Conservation (phyloP, 2,329 filamentous ascomycete genomes). For the Hypoxylon sp. region DNA sequence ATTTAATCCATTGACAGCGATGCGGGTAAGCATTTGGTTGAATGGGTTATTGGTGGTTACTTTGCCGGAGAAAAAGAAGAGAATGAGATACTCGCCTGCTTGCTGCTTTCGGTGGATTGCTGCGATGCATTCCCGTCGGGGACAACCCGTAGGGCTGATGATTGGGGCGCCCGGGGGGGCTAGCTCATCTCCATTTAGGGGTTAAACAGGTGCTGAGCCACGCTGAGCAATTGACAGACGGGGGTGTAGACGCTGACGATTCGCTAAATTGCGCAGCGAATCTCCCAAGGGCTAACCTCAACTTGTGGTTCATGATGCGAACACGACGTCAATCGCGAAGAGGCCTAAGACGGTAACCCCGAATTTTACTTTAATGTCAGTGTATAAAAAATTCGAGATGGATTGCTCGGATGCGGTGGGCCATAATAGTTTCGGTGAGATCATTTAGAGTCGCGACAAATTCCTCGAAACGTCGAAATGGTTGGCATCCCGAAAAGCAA, state of each 20-base stretch:
- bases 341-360: slow-evolving; percentile 13
- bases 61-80: not conserved
- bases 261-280: not conserved
- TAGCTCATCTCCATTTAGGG: slow-evolving; percentile 14
- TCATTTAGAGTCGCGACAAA: slow-evolving; percentile 4
- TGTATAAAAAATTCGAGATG: slow-evolving; percentile 20
- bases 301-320: slow-evolving; percentile 29
- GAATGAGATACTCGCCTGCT: not conserved
- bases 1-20: not conserved
- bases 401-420: not conserved
- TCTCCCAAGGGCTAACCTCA: slow-evolving; percentile 12
- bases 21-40: not conserved
- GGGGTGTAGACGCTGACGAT: not conserved
- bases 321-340: not conserved
- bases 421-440: not conserved
- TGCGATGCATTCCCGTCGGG: slow-evolving; percentile 1
- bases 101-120: slow-evolving; percentile 18
- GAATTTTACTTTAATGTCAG: slow-evolving; percentile 1
- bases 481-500: slow-evolving; percentile 39
- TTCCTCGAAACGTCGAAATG: slow-evolving; percentile 25
- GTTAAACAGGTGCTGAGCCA: not conserved
- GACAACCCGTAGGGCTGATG: slow-evolving; percentile 26
- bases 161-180: not conserved
- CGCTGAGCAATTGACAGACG: not conserved
- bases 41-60: not conserved